phyloP scores from a whole-genome alignment of 2,329 filamentous ascomycete genomes.

The Stagonosporopsis cucurbitacearum region DNA sequence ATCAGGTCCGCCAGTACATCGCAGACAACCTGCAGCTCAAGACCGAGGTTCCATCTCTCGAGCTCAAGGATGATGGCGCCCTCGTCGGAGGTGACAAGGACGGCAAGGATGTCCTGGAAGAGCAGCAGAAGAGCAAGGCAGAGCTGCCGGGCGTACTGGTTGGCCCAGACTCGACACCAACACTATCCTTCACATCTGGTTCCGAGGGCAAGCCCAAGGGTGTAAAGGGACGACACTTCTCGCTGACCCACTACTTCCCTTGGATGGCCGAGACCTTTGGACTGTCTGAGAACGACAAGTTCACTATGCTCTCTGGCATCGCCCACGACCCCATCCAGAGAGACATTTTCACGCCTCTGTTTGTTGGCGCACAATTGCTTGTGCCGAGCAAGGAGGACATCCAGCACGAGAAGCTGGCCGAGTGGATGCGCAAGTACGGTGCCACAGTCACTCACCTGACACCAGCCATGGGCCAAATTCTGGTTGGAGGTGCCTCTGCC shows the following conservation, averaged over 20 bases:
- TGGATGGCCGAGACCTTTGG: conserved; percentile 92
- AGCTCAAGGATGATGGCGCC: conserved; percentile 72
- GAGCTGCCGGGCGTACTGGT: conserved; percentile 74
- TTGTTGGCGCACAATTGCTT: conserved; percentile 79
- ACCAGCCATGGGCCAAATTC: conserved; percentile 94
- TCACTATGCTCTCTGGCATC: conserved; percentile 85
- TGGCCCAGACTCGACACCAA: conserved; percentile 84
- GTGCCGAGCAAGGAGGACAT: conserved; percentile 85
- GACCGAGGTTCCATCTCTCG: conserved; percentile 75
- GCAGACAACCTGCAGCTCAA: conserved; percentile 74
- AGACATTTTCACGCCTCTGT: conserved; percentile 90
- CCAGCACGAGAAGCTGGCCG: conserved; percentile 80
- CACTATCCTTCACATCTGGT: conserved; percentile 68
- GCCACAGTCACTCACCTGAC: conserved; percentile 88
- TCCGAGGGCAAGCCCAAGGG: conserved; percentile 84
- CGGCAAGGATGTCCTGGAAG: conserved; percentile 71
- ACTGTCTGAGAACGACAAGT: conserved; percentile 73
- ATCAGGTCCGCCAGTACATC: conserved; percentile 71
- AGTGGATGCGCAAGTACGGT: conserved; percentile 81
- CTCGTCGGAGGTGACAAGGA: conserved; percentile 72
- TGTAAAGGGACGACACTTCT: conserved; percentile 86
- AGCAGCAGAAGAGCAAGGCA: conserved; percentile 59
- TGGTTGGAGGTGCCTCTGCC: conserved; percentile 82
- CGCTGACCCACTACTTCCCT: conserved; percentile 82
- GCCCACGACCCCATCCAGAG: conserved; percentile 71